Base-by-base conservation (phyloP, 164 flowering plant genomes). In the Amborella trichopoda region DNA sequence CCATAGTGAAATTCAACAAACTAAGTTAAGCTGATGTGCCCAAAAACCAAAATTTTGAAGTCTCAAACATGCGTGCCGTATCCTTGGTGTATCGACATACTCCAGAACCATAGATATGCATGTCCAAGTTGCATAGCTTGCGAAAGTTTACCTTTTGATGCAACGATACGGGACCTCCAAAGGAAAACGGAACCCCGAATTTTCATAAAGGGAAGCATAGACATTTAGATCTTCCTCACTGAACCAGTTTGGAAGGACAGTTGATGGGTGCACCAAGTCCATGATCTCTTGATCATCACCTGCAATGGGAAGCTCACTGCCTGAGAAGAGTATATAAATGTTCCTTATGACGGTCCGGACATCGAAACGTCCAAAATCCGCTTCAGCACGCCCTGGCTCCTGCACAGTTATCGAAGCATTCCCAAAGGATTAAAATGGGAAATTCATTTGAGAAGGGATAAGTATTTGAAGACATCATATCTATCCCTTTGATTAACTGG, bases 311-410 rank as follows among this genome's bases (percentile, higher is more conserved):
- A 72, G 44, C 44, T 75, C 80, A 36, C 73, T 67, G 22, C 65
- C 44, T 2, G 70, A 70, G 62, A 75, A 78, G 52, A 75, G 71
- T 43, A 68, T 75, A 70, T 75, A 78, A 3, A 78, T 63, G 49
- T 69, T 69, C 26, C 60, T 60, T 22, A 75, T 48, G 27, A 78
- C 84, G 0, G 78, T 70, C 58, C 73, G 72, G 3, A 53, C 65
- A 50, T 67, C 69, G 3, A 72, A 58, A 20, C 73, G 66, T 4
- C 68, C 66, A 50, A 72, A 73, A 64, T 72, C 84, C 0, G 73
- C 84, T 58, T 78, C 80, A 0, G 76, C 84, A 28, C 75, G 26
- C 33, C 76, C 75, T 14, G 77, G 76, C 37, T 69, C 63, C 80
- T 78, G n/a, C n/a, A n/a, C n/a, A n/a, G n/a, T n/a, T n/a, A n/a